A percentile compares a stretch with the other conserved stretches of the same genome.
Evolutionary conservation across 1,284 basidiomycete genomes (phyloP).

Genomic region (Ceratobasidium sp.): DNA sequence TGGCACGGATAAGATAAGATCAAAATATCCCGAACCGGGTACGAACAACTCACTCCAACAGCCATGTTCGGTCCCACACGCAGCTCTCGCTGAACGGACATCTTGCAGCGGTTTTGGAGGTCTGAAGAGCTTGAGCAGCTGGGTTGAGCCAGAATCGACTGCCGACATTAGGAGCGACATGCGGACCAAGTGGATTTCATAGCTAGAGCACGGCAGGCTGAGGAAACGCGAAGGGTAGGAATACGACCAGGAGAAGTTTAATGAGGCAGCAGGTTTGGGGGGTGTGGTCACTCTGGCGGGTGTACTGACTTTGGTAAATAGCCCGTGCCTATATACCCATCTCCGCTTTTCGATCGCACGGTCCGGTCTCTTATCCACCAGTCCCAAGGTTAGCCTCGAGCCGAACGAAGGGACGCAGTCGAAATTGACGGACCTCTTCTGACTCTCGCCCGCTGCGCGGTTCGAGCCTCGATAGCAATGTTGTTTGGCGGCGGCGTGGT

Average conservation of each 20-base stretch:
- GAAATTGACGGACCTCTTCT: conserved; percentile 12
- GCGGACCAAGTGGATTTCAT: conserved; percentile 59
- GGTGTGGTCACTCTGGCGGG: background rate
- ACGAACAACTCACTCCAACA: conserved; percentile 70
- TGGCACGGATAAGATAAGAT: conserved; percentile 20
- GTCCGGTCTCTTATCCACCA: conserved; percentile 56
- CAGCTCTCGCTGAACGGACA: conserved; percentile 80
- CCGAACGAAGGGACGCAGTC: conserved; percentile 52
- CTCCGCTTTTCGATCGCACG: conserved; percentile 66
- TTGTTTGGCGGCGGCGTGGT: conserved; percentile 59
- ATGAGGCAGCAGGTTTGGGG: background rate
- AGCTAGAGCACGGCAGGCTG: background rate
- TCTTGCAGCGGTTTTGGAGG: conserved; percentile 75
- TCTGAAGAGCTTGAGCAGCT: conserved; percentile 76
- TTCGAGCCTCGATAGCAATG: background rate
- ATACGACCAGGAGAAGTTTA: background rate
- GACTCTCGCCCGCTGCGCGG: background rate
- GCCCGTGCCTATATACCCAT: conserved; percentile 75
- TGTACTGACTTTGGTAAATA: conserved; percentile 79
- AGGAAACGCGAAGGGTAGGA: no score
- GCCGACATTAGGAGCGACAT: conserved; percentile 85
- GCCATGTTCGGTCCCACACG: conserved; percentile 84
- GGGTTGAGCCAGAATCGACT: conserved; percentile 86
- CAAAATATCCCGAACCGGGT: background rate
- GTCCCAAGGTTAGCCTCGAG: conserved; percentile 24